Conservation (phyloP, 768 basidiomycete genomes). For the Serendipita indica region DNA sequence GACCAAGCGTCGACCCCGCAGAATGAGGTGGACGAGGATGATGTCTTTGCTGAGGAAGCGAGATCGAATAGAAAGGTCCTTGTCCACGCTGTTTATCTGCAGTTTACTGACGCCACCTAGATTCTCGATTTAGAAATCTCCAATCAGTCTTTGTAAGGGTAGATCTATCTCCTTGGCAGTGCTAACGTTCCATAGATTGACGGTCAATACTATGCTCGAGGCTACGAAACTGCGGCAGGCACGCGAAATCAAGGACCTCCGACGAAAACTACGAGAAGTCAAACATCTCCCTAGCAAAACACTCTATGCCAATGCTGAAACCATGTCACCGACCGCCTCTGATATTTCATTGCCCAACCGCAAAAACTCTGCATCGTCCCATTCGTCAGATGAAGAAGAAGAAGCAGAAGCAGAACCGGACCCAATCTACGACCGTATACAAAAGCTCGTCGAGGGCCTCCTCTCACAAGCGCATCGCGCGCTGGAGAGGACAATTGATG, state of each 20-base stretch:
- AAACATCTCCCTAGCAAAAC: slow-evolving; percentile 23
- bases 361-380: not conserved
- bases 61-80: slow-evolving; percentile 78
- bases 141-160: slow-evolving; percentile 48
- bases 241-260: slow-evolving; percentile 72
- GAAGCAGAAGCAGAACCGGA: not conserved
- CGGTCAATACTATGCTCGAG: slow-evolving; percentile 74
- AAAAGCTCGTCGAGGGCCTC: not conserved
- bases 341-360: not conserved
- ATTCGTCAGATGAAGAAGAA: not conserved
- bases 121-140: slow-evolving; percentile 88
- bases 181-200: slow-evolving; percentile 25
- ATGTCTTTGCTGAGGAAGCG: slow-evolving; percentile 39
- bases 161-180: not conserved
- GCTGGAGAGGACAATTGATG: not conserved
- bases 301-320: not conserved
- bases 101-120: slow-evolving; percentile 27
- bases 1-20: slow-evolving; percentile 21
- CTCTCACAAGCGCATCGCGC: slow-evolving; percentile 7
- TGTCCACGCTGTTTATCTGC: slow-evolving; percentile 5
- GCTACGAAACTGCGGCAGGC: slow-evolving; percentile 64
- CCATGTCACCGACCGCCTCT: not conserved
- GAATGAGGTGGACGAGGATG: slow-evolving; percentile 63
- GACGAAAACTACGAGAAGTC: slow-evolving; percentile 68
- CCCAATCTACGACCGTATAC: slow-evolving; percentile 1